phyloP scores from a whole-genome alignment of 2,329 filamentous ascomycete species.

The Monilinia aucupariae region DNA sequence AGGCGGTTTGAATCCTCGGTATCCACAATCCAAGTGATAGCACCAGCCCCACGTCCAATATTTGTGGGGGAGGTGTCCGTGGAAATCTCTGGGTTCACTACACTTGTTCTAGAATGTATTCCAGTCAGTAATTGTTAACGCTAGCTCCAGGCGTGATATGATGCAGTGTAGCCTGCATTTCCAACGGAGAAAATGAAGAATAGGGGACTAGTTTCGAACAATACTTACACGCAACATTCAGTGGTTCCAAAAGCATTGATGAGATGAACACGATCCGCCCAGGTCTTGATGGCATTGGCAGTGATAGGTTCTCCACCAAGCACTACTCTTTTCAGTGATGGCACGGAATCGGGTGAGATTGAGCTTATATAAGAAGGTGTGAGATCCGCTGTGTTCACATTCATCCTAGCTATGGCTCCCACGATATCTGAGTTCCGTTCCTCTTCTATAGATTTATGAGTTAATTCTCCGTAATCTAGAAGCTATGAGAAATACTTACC shows the following conservation, averaged over 20 bases:
- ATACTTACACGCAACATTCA: slow-evolving; percentile 15
- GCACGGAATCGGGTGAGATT: slow-evolving; percentile 1
- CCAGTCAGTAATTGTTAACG: background rate
- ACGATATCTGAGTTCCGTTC: slow-evolving; percentile 33
- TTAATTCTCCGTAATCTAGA: background rate
- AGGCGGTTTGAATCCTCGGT: slow-evolving; percentile 36
- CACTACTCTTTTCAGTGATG: slow-evolving; percentile 5
- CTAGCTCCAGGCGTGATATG: too few relatives aligned
- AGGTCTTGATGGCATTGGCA: slow-evolving; percentile 14
- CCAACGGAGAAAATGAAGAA: background rate
- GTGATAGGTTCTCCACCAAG: slow-evolving; percentile 19
- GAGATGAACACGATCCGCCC: slow-evolving; percentile 17
- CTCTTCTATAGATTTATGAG: slow-evolving; percentile 14
- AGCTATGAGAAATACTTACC: slow-evolving; percentile 1
- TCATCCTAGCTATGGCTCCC: slow-evolving; percentile 27
- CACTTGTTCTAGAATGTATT: background rate
- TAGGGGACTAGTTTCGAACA: background rate
- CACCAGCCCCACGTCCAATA: slow-evolving; percentile 24
- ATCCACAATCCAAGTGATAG: slow-evolving; percentile 38
- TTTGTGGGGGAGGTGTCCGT: slow-evolving; percentile 12
- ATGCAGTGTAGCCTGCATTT: background rate
- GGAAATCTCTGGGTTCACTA: slow-evolving; percentile 3
- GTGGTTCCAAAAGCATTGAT: slow-evolving; percentile 22
- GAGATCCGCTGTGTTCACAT: slow-evolving; percentile 25
- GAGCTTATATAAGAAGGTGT: slow-evolving; percentile 25